Evolutionary conservation across 768 basidiomycete species (phyloP).

Genomic region (Russula vinacea): DNA sequence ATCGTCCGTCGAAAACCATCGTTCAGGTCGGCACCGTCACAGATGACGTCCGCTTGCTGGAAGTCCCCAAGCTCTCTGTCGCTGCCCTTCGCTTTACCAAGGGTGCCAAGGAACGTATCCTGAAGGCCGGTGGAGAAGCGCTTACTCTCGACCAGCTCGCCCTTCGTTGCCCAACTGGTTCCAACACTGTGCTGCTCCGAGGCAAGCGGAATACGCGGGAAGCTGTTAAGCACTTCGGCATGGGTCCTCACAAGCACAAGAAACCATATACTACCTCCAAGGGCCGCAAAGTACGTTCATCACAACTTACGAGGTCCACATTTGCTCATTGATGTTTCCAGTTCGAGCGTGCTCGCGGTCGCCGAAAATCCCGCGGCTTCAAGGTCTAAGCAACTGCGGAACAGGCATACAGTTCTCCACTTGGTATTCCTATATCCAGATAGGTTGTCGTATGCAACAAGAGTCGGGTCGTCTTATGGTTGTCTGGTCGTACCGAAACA

Average conservation of each 20-base stretch:
- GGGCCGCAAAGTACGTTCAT: slow-evolving; percentile 77
- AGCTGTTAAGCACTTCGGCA: slow-evolving; percentile 97
- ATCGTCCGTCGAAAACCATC: slow-evolving; percentile 76
- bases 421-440: slow-evolving; percentile 31
- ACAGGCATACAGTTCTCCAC: slow-evolving; percentile 36
- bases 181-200: slow-evolving; percentile 90
- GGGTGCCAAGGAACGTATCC: slow-evolving; percentile 89
- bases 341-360: slow-evolving; percentile 98
- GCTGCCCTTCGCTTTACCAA: slow-evolving; percentile 95
- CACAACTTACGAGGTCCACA: background rate
- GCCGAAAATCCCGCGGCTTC: slow-evolving; percentile 97
- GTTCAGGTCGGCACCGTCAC: slow-evolving; percentile 91
- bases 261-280: slow-evolving; percentile 95
- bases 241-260: slow-evolving; percentile 98
- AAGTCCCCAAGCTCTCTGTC: slow-evolving; percentile 85
- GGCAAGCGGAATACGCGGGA: slow-evolving; percentile 93
- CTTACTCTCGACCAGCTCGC: slow-evolving; percentile 97
- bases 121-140: slow-evolving; percentile 92
- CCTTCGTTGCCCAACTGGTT: slow-evolving; percentile 87
- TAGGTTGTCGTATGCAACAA: slow-evolving; percentile 37
- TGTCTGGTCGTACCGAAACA: slow-evolving; percentile 10
- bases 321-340: slow-evolving; percentile 32
- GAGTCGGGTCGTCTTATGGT: slow-evolving; percentile 30
- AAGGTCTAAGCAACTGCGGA: slow-evolving; percentile 67
- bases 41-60: slow-evolving; percentile 85